Evolutionary conservation across 176 grass and related monocot species (phyloP).

Genomic region (Rhipidocladum racemiflorum): DNA sequence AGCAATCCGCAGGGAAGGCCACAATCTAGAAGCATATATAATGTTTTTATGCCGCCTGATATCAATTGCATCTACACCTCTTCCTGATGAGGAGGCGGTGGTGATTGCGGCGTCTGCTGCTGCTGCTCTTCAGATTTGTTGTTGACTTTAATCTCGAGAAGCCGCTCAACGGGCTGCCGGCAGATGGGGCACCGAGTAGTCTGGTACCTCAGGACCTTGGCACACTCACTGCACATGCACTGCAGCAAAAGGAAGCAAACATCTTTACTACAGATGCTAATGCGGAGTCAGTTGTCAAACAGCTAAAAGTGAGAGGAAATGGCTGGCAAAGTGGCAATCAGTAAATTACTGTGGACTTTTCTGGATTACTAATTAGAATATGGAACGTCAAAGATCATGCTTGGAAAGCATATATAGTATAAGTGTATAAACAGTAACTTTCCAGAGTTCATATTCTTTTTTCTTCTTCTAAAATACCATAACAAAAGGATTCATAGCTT

Average conservation of each 20-base stretch:
- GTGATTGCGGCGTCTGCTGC: slow-evolving; percentile 32
- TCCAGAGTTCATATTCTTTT: not conserved
- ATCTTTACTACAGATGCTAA: slow-evolving; percentile 17
- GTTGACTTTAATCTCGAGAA: slow-evolving; percentile 89
- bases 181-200: slow-evolving; percentile 92
- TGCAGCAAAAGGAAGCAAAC: slow-evolving; percentile 37
- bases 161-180: slow-evolving; percentile 80
- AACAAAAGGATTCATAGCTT: not conserved
- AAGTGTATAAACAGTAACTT: not conserved
- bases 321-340: too few relatives aligned
- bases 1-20: slow-evolving; percentile 22
- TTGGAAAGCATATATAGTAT: not conserved
- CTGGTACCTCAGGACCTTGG: slow-evolving; percentile 94
- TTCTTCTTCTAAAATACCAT: not conserved
- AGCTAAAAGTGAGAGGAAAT: not conserved
- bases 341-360: not conserved
- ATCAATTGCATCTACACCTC: slow-evolving; percentile 32
- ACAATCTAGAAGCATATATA: slow-evolving; percentile 44
- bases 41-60: not conserved
- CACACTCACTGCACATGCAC: slow-evolving; percentile 98
- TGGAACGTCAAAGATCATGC: not conserved
- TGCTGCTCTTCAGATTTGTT: slow-evolving; percentile 69
- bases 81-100: slow-evolving; percentile 26
- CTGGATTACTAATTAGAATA: not conserved
- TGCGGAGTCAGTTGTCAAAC: not conserved